These are phyloP conservation scores for Musa schizocarpa DNA, from an alignment of 176 grass and related monocot species.

Conservation along the genomic window DNA sequence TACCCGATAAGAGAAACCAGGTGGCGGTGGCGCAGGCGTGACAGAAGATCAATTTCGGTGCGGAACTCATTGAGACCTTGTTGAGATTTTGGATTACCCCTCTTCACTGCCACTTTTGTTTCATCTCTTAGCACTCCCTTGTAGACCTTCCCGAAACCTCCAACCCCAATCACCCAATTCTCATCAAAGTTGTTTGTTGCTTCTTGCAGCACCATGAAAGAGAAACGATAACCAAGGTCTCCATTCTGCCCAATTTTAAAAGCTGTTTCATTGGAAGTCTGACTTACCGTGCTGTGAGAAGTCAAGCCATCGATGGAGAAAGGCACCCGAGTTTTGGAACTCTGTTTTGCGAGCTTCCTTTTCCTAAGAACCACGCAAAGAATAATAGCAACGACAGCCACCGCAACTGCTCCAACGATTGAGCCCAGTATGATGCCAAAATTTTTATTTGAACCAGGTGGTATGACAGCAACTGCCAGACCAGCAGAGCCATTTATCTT, in stretches of 20 bases:
- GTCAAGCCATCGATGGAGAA: neutral
- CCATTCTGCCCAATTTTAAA: slow-evolving; percentile 2
- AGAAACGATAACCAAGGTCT: slow-evolving; percentile 10
- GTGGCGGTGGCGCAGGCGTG: slow-evolving; percentile 14
- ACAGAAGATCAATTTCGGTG: slow-evolving; percentile 16
- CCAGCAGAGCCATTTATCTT: neutral
- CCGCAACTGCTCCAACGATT: neutral
- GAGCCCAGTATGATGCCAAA: slow-evolving; percentile 10
- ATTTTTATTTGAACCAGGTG: slow-evolving; percentile 13
- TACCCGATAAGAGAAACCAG: slow-evolving; percentile 21
- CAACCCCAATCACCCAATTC: slow-evolving; percentile 11
- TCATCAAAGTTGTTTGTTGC: slow-evolving; percentile 19
- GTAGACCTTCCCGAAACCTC: slow-evolving; percentile 21
- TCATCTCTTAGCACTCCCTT: slow-evolving; percentile 17
- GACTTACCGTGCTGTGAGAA: neutral
- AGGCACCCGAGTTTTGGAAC: slow-evolving; percentile 15
- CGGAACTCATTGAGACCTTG: slow-evolving; percentile 17
- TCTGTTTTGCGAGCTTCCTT: slow-evolving; percentile 5
- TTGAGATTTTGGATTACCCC: slow-evolving; percentile 16
- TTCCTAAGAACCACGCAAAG: neutral
- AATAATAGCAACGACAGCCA: neutral
- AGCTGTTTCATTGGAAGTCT: slow-evolving; percentile 11
- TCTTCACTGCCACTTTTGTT: slow-evolving; percentile 16
- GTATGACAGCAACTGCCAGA: neutral
- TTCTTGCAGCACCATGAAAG: slow-evolving; percentile 2